A percentile compares a stretch with the other conserved stretches of the same genome.
These are phyloP conservation scores for Starmera amethionina DNA, from an alignment of 805 yeast species.

Conservation along the genomic window DNA sequence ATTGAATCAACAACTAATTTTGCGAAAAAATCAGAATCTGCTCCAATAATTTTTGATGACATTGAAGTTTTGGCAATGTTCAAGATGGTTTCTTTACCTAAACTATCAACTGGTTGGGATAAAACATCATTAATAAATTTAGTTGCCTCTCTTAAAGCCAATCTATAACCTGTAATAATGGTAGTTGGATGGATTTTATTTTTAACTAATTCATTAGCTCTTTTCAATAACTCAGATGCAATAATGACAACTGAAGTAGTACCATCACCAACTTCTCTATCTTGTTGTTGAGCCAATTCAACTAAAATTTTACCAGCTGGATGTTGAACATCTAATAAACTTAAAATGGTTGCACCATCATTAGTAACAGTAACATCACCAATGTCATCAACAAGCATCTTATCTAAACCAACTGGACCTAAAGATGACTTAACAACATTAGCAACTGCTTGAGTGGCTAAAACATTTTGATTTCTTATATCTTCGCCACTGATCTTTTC, in stretches of 20 bases:
- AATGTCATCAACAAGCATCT: slow-evolving; percentile 97
- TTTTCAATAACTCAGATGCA: slow-evolving; percentile 83
- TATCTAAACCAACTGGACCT: slow-evolving; percentile 98
- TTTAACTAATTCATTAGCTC: slow-evolving; percentile 90
- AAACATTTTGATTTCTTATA: slow-evolving; percentile 88
- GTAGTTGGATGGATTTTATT: slow-evolving; percentile 97
- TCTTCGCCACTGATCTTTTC: slow-evolving; percentile 95
- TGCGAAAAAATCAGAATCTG: slow-evolving; percentile 86
- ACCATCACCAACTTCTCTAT: slow-evolving; percentile 97
- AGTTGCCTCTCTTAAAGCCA: slow-evolving; percentile 86
- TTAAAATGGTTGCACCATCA: slow-evolving; percentile 95
- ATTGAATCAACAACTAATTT: slow-evolving; percentile 91
- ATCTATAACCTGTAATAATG: slow-evolving; percentile 90
- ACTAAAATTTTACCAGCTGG: slow-evolving; percentile 98
- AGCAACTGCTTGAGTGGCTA: slow-evolving; percentile 98
- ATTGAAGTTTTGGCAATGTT: slow-evolving; percentile 95
- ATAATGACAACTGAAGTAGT: slow-evolving; percentile 96
- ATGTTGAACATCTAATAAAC: slow-evolving; percentile 90
- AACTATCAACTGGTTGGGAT: slow-evolving; percentile 65
- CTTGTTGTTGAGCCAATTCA: slow-evolving; percentile 97
- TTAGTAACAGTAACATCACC: slow-evolving; percentile 98
- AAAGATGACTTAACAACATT: slow-evolving; percentile 91
- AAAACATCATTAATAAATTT: slow-evolving; percentile 75
- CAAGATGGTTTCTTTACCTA: slow-evolving; percentile 70
- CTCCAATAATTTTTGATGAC: slow-evolving; percentile 93